Evolutionary conservation across 108 stramenopile species (phyloP).

Genomic region (Pinguiococcus pyrenoidosus): DNA sequence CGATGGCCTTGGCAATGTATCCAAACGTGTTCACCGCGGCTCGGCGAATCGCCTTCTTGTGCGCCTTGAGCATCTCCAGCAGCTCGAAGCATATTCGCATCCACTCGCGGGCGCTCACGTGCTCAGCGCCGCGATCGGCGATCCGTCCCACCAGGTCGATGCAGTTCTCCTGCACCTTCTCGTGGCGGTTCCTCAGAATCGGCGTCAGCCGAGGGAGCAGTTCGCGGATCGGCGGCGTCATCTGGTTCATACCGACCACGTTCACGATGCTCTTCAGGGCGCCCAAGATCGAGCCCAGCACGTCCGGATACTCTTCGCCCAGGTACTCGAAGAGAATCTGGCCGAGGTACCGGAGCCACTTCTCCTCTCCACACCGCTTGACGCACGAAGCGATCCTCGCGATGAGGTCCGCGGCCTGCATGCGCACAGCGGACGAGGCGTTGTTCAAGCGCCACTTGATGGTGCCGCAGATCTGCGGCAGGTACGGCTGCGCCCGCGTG

Average conservation of each 20-base stretch:
- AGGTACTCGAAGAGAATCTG: slow-evolving; percentile 97
- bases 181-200: slow-evolving; percentile 93
- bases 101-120: slow-evolving; percentile 94
- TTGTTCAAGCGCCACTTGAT: slow-evolving; percentile 98
- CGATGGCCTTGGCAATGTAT: slow-evolving; percentile 94
- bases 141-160: slow-evolving; percentile 87
- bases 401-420: slow-evolving; percentile 97
- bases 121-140: slow-evolving; percentile 91
- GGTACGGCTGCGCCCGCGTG: slow-evolving; percentile 85
- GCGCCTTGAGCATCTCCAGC: slow-evolving; percentile 93
- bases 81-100: slow-evolving; percentile 99
- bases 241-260: slow-evolving; percentile 95
- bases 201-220: slow-evolving; percentile 92
- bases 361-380: slow-evolving; percentile 93
- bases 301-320: slow-evolving; percentile 96
- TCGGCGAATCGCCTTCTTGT: slow-evolving; percentile 89
- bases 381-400: slow-evolving; percentile 92
- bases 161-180: slow-evolving; percentile 96
- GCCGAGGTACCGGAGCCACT: slow-evolving; percentile 94
- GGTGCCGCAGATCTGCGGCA: slow-evolving; percentile 92
- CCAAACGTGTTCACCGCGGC: slow-evolving; percentile 98
- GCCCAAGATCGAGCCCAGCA: slow-evolving; percentile 82
- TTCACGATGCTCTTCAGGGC: slow-evolving; percentile 90
- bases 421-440: slow-evolving; percentile 87
- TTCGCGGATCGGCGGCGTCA: slow-evolving; percentile 93